These are phyloP conservation scores for Boletales sp. DNA, from an alignment of 768 basidiomycete species.

Conservation along the genomic window DNA sequence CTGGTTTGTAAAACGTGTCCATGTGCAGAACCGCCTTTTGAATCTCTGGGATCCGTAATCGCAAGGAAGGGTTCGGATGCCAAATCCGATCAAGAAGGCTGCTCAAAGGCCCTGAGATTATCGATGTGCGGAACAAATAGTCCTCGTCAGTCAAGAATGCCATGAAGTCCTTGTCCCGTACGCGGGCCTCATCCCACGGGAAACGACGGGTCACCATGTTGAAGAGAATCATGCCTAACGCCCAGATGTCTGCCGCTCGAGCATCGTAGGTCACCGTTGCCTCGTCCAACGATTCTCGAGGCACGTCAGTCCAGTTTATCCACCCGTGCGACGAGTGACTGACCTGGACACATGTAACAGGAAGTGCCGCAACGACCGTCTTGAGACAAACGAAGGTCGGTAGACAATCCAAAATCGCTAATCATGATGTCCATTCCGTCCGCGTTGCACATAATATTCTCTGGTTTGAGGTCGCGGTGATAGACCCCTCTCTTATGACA, in stretches of 20 bases:
- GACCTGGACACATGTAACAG: constrained; percentile 71
- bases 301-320: constrained; percentile 4
- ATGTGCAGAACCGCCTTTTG: constrained; percentile 12
- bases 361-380: constrained; percentile 60
- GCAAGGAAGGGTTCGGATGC: constrained; percentile 8
- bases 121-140: not conserved
- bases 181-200: constrained; percentile 16
- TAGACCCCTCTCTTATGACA: constrained; percentile 70
- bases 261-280: constrained; percentile 22
- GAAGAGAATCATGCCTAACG: constrained; percentile 71
- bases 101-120: constrained; percentile 10
- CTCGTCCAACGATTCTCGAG: constrained; percentile 56
- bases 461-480: constrained; percentile 88
- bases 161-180: not conserved
- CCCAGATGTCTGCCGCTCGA: constrained; percentile 55
- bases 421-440: constrained; percentile 54
- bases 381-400: constrained; percentile 36
- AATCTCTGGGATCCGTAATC: constrained; percentile 18
- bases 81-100: constrained; percentile 12
- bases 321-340: constrained; percentile 16
- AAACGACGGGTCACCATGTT: constrained; percentile 69
- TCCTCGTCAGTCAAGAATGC: constrained; percentile 1
- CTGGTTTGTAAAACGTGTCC: constrained; percentile 10
- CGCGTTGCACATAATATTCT: constrained; percentile 65
- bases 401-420: constrained; percentile 77